A percentile compares a stretch with the other conserved stretches of the same genome.
Evolutionary conservation across 2,329 filamentous ascomycete species (phyloP).

Genomic region (Cladosporium sp.): DNA sequence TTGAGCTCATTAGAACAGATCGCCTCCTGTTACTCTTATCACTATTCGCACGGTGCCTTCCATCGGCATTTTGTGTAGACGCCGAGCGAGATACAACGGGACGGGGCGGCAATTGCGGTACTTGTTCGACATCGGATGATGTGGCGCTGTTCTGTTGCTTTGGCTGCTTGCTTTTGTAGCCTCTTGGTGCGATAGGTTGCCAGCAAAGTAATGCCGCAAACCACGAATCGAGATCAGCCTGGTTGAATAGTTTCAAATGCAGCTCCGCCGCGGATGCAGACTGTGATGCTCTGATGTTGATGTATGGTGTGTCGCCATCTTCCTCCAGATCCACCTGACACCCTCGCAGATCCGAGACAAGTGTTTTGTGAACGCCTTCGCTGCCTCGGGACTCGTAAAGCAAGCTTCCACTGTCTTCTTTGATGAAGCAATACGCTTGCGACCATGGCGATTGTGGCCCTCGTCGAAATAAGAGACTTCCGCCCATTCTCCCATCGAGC

Average conservation of each 20-base stretch:
- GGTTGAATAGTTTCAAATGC: constrained; percentile 59
- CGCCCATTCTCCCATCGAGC: constrained; percentile 73
- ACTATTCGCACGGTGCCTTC: constrained; percentile 26
- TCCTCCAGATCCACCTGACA: constrained; percentile 60
- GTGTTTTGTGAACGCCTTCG: constrained; percentile 59
- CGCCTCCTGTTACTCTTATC: constrained; percentile 36
- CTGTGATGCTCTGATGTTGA: constrained; percentile 50
- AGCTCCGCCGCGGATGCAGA: constrained; percentile 60
- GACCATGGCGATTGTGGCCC: constrained; percentile 62
- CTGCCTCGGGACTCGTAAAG: constrained; percentile 70
- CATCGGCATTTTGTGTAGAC: neutral
- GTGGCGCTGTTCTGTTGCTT: constrained; percentile 21
- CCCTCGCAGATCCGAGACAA: constrained; percentile 71
- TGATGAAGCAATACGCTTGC: constrained; percentile 70
- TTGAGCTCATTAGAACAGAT: constrained; percentile 40
- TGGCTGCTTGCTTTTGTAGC: constrained; percentile 50
- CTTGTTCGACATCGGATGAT: constrained; percentile 20
- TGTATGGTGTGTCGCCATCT: constrained; percentile 43
- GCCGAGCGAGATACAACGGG: constrained; percentile 3
- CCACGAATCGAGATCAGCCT: constrained; percentile 72
- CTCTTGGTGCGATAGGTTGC: constrained; percentile 67
- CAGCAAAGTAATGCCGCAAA: constrained; percentile 75
- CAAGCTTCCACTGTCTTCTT: constrained; percentile 69
- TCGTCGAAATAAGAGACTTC: constrained; percentile 68
- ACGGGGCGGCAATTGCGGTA: constrained; percentile 25